These are phyloP conservation scores for Neurospora tetrasperma DNA, from an alignment of 495 filamentous ascomycete genomes.

Conservation along the genomic window DNA sequence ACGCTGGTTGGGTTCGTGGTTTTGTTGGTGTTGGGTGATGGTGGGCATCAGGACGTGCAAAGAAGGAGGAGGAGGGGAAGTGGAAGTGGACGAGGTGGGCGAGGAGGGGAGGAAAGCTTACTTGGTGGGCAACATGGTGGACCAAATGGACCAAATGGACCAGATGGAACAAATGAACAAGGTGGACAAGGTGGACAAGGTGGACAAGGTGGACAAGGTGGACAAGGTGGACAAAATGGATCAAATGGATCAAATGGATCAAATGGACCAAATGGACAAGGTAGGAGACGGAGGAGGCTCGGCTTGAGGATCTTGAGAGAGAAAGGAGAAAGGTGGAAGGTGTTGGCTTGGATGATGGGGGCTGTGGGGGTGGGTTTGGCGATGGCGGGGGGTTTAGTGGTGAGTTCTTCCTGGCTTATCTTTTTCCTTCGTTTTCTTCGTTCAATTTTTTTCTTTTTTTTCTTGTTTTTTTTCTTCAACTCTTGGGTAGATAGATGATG, in stretches of 20 bases:
- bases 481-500: neutral
- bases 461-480: neutral
- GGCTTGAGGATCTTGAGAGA: neutral
- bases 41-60: neutral
- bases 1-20: slow-evolving; percentile 64
- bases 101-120: no score
- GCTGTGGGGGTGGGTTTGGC: slow-evolving; percentile 52
- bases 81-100: no score
- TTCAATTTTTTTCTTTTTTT: neutral
- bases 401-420: slow-evolving; percentile 26
- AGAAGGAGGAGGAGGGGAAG: no score
- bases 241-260: no score
- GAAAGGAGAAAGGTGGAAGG: slow-evolving; percentile 60
- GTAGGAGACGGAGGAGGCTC: neutral
- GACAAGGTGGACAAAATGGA: neutral
- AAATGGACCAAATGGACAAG: neutral
- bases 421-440: neutral
- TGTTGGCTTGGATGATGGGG: slow-evolving; percentile 53
- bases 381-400: slow-evolving; percentile 66
- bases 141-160: no score
- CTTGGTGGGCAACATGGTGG: no score
- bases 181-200: no score
- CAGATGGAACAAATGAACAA: no score
- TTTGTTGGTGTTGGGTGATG: neutral
- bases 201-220: no score